Evolutionary conservation across 2,329 filamentous ascomycete species (phyloP), one percentile per base, ranked within the genome.

Genomic region (Harringtonia lauricola): DNA sequence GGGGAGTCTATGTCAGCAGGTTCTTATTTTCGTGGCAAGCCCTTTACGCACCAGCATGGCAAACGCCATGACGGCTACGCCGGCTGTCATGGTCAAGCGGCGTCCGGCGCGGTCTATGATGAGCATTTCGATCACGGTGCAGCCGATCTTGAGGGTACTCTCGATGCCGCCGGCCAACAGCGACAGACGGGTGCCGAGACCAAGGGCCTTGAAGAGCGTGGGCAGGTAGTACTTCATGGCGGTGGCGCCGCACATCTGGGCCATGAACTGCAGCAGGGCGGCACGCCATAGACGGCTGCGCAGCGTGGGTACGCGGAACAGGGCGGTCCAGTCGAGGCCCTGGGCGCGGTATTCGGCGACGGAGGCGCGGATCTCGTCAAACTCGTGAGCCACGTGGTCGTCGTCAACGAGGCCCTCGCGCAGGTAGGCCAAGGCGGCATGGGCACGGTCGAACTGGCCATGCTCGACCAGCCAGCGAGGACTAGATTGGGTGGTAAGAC

Each of bases 141-240:
- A 74, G 3, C 61, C 70, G 33, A 77, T 74, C 55, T 78, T 78
- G 8, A 72, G 53, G 1, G 72, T 76, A 49, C 70, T 74, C 54
- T 78, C 74, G 28, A 74, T 69, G 2, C 72, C 73, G 7, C 71
- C 69, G 1, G 70, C 69, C 57, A 77, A 60, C 36, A 79, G 57
- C 2, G 71, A 66, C 15, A 70, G 45, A 9, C 68, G 63, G 7
- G 64, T 65, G 31, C 61, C 58, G 2, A 77, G 55, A 0, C 75
- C 74, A 2, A 78, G 58, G 3, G 65, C 65, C 41, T 63, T 56
- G 46, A 78, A 70, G 9, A 76, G 67, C 0, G 65, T 67, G 0
- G 74, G 74, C 0, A 78, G 63, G 50, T 77, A 77, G 51, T 78
- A 77, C 51, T 78, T 77, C 63, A 78, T 76, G 3, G 72, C 72